These are phyloP conservation scores for Amaranthus tricolor DNA, from an alignment of 179 eudicot genomes.

Conservation along the genomic window DNA sequence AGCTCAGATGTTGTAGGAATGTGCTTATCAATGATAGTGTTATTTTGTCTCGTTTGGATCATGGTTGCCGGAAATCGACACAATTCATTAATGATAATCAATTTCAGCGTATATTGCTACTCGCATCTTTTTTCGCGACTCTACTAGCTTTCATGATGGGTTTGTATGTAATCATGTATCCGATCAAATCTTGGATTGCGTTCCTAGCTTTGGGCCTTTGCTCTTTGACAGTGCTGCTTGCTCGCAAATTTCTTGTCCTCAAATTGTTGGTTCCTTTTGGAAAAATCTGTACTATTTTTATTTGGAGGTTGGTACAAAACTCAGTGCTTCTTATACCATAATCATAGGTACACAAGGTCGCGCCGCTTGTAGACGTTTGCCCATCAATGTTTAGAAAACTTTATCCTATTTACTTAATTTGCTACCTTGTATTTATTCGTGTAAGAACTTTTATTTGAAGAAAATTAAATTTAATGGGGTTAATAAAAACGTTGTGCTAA, in stretches of 20 bases:
- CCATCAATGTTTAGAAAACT: too few relatives aligned
- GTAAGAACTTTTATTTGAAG: too few relatives aligned
- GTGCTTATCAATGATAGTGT: conserved; percentile 22
- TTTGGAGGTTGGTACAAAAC: background rate
- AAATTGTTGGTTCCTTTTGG: background rate
- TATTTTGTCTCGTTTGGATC: conserved; percentile 22
- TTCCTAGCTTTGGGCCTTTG: background rate
- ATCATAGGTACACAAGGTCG: too few relatives aligned
- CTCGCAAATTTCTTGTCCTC: conserved; percentile 7
- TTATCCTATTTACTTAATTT: too few relatives aligned
- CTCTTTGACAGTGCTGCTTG: conserved; percentile 6
- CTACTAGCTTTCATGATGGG: conserved; percentile 16
- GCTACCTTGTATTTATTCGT: too few relatives aligned
- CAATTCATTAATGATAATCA: conserved; percentile 15
- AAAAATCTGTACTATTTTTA: background rate
- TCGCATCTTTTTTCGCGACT: conserved; percentile 17
- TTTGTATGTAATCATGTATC: background rate
- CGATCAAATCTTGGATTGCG: conserved; percentile 8
- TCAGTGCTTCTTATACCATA: background rate
- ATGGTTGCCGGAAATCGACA: conserved; percentile 11
- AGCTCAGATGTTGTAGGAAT: conserved; percentile 18
- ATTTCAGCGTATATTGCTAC: conserved; percentile 11
- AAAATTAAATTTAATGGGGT: too few relatives aligned
- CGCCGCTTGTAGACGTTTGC: too few relatives aligned
- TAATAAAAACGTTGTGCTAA: too few relatives aligned